Conservation (phyloP, 331 rosid species). For the Quercus tomentella region DNA sequence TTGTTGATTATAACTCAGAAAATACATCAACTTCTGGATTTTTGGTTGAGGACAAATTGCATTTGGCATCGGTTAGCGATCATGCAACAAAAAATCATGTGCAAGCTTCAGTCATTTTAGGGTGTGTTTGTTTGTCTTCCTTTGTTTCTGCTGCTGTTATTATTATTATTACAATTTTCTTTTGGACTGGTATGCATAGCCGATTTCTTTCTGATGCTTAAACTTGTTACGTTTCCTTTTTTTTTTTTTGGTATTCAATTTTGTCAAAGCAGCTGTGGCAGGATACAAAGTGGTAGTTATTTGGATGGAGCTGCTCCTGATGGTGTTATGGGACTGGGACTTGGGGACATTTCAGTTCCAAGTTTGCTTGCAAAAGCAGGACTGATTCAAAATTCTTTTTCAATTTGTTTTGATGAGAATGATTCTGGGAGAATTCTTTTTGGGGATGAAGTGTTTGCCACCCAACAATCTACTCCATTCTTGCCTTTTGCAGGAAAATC, state of each 20-base stretch:
- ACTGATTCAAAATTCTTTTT: conserved; percentile 46
- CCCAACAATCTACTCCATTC: conserved; percentile 41
- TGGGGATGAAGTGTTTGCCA: conserved; percentile 45
- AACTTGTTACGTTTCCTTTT: background rate
- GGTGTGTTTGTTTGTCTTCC: conserved; percentile 32
- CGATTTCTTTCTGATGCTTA: background rate
- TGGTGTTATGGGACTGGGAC: conserved; percentile 65
- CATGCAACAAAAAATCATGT: conserved; percentile 24
- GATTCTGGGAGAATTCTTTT: conserved; percentile 55
- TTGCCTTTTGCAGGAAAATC: conserved; percentile 29
- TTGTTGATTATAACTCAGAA: conserved; percentile 16
- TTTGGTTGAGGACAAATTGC: conserved; percentile 56
- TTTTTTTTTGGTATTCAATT: background rate
- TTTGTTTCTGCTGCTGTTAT: background rate
- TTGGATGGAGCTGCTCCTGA: conserved; percentile 61
- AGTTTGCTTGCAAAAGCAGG: conserved; percentile 56
- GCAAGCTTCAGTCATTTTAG: conserved; percentile 52
- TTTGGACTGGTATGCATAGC: background rate
- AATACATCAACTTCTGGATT: conserved; percentile 59
- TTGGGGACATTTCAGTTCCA: conserved; percentile 53
- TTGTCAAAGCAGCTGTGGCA: conserved; percentile 51
- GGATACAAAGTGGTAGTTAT: conserved; percentile 51
- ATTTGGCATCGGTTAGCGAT: conserved; percentile 36
- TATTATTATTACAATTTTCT: background rate
- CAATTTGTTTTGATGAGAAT: conserved; percentile 41